phyloP scores from a whole-genome alignment of 805 yeast genomes.

The Brettanomyces sp. region DNA sequence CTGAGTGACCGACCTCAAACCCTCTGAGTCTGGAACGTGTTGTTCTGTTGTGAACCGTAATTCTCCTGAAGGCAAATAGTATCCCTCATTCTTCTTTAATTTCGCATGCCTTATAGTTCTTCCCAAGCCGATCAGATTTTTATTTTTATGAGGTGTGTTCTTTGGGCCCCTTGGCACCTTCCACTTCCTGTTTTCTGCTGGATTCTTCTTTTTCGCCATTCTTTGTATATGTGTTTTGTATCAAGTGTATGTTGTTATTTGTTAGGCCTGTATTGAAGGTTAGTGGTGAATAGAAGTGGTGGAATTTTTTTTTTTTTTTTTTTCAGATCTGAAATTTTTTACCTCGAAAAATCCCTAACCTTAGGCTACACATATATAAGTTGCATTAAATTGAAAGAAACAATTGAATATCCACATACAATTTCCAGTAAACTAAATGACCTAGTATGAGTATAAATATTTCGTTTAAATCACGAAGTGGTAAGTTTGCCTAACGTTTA shows the following conservation, averaged over 20 bases:
- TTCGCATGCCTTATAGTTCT: constrained; percentile 71
- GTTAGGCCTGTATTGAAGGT: neutral
- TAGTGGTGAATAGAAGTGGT: neutral
- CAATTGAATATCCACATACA: too few relatives aligned
- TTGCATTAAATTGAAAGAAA: too few relatives aligned
- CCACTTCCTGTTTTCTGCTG: constrained; percentile 53
- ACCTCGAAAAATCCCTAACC: too few relatives aligned
- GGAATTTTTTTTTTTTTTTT: neutral
- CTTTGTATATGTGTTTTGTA: neutral
- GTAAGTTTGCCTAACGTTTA: too few relatives aligned
- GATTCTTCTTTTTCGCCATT: constrained; percentile 23
- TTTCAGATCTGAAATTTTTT: neutral
- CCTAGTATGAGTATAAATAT: too few relatives aligned
- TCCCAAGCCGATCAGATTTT: constrained; percentile 79
- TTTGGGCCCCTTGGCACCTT: constrained; percentile 90
- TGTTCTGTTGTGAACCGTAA: constrained; percentile 81
- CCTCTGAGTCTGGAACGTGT: constrained; percentile 82
- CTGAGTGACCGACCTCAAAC: constrained; percentile 87
- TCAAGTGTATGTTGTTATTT: neutral
- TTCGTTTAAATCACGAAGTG: too few relatives aligned
- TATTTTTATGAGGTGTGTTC: constrained; percentile 75
- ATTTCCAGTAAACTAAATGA: too few relatives aligned
- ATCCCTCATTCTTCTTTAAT: constrained; percentile 57
- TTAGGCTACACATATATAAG: too few relatives aligned
- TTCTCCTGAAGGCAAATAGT: constrained; percentile 76